These are phyloP conservation scores for Corylus avellana DNA, from an alignment of 306 rosid species.

Conservation along the genomic window DNA sequence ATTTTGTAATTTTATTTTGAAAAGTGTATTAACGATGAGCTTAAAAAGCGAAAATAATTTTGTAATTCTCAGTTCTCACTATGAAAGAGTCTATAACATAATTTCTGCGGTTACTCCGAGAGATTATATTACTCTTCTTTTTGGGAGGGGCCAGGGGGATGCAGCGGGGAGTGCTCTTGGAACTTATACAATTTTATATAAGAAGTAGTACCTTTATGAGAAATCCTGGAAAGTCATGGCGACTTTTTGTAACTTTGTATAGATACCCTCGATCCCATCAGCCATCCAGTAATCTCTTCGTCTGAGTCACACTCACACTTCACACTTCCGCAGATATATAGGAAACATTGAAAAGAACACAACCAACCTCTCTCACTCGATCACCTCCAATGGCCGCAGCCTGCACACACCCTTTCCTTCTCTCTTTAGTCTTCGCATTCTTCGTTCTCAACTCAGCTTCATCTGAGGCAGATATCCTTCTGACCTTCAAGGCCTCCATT, in stretches of 20 bases:
- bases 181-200: neutral
- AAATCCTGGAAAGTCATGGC: slow-evolving; percentile 39
- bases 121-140: neutral
- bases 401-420: slow-evolving; percentile 51
- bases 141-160: neutral
- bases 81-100: neutral
- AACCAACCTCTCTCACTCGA: slow-evolving; percentile 32
- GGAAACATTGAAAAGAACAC: slow-evolving; percentile 23
- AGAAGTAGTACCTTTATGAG: neutral
- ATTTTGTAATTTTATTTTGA: too few species aligned
- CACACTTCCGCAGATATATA: slow-evolving; percentile 39
- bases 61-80: too few species aligned
- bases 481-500: slow-evolving; percentile 73
- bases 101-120: neutral
- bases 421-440: slow-evolving; percentile 42
- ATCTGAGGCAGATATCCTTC: slow-evolving; percentile 58
- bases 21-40: too few species aligned
- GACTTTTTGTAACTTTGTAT: slow-evolving; percentile 32
- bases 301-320: slow-evolving; percentile 13
- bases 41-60: too few species aligned
- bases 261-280: slow-evolving; percentile 29
- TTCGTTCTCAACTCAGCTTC: slow-evolving; percentile 47
- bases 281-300: slow-evolving; percentile 24
- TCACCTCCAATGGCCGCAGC: slow-evolving; percentile 58
- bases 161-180: neutral